phyloP scores from a whole-genome alignment of 768 basidiomycete species.

The Kwoniella botswanensis region DNA sequence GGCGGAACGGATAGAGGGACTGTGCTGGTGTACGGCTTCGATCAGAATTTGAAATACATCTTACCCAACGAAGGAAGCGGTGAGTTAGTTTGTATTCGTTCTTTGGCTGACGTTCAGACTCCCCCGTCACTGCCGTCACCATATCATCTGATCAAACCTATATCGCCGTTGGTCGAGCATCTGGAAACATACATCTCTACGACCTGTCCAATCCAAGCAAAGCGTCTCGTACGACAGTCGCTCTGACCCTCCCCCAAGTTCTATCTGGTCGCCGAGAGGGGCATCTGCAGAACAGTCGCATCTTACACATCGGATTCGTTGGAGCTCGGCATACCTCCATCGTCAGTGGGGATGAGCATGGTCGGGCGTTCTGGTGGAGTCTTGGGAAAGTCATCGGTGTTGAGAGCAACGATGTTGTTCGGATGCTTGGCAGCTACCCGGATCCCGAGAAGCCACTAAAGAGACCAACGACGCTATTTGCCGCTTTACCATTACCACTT shows the following conservation, averaged over 20 bases:
- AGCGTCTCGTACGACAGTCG: slow-evolving; percentile 70
- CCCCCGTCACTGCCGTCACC: slow-evolving; percentile 62
- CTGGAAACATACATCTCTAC: slow-evolving; percentile 84
- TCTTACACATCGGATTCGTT: slow-evolving; percentile 78
- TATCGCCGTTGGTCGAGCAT: slow-evolving; percentile 82
- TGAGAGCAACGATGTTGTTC: slow-evolving; percentile 89
- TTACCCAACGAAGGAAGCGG: slow-evolving; percentile 74
- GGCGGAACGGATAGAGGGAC: slow-evolving; percentile 82
- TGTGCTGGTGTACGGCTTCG: slow-evolving; percentile 85
- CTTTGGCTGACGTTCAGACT: slow-evolving; percentile 4
- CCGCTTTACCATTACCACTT: slow-evolving; percentile 80
- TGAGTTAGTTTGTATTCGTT: slow-evolving; percentile 54
- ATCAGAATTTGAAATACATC: slow-evolving; percentile 77
- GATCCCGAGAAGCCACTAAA: slow-evolving; percentile 58
- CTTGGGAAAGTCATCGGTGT: slow-evolving; percentile 93
- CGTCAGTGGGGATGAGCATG: slow-evolving; percentile 84
- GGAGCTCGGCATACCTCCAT: slow-evolving; percentile 91
- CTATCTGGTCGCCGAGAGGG: slow-evolving; percentile 81
- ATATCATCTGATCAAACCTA: slow-evolving; percentile 93
- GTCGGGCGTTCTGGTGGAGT: slow-evolving; percentile 92
- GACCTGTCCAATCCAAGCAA: slow-evolving; percentile 72
- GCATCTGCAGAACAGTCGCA: slow-evolving; percentile 74
- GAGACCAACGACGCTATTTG: slow-evolving; percentile 67
- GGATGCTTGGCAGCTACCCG: slow-evolving; percentile 90
- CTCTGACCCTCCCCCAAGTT: slow-evolving; percentile 42